phyloP scores from a whole-genome alignment of 805 yeast species.

The Kodamaea leandrae region DNA sequence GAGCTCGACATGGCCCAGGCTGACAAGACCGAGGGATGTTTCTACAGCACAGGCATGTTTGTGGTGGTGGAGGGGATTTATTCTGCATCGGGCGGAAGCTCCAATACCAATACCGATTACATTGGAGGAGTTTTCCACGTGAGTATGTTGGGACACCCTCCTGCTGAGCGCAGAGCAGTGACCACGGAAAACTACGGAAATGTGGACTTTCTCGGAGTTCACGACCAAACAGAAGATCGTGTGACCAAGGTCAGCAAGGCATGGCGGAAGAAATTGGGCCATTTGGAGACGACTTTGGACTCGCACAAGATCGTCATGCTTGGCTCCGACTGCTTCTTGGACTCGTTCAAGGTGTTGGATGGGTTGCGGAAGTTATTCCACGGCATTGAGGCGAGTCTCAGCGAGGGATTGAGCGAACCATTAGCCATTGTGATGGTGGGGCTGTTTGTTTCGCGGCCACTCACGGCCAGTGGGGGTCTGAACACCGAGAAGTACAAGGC shows the following conservation, averaged over 20 bases:
- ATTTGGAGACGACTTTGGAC: conserved; percentile 53
- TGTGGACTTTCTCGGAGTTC: conserved; percentile 60
- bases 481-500: conserved; percentile 57
- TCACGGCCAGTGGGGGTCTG: conserved; percentile 57
- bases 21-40: conserved; percentile 60
- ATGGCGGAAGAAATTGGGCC: conserved; percentile 52
- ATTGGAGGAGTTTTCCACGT: conserved; percentile 61
- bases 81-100: conserved; percentile 54
- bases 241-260: conserved; percentile 58
- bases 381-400: conserved; percentile 40
- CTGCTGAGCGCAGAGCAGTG: conserved; percentile 69
- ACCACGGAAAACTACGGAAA: conserved; percentile 75
- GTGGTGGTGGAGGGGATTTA: conserved; percentile 84
- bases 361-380: conserved; percentile 64
- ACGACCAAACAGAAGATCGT: conserved; percentile 35
- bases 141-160: conserved; percentile 79
- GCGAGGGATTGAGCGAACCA: conserved; percentile 46
- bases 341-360: conserved; percentile 54
- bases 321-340: conserved; percentile 73
- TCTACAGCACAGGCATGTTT: conserved; percentile 71
- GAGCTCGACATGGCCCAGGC: conserved; percentile 65
- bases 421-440: conserved; percentile 77
- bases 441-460: conserved; percentile 68
- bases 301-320: conserved; percentile 64
- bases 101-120: conserved; percentile 26